Base-by-base conservation (phyloP, 345 rosid species). In the Arabis alpina region DNA sequence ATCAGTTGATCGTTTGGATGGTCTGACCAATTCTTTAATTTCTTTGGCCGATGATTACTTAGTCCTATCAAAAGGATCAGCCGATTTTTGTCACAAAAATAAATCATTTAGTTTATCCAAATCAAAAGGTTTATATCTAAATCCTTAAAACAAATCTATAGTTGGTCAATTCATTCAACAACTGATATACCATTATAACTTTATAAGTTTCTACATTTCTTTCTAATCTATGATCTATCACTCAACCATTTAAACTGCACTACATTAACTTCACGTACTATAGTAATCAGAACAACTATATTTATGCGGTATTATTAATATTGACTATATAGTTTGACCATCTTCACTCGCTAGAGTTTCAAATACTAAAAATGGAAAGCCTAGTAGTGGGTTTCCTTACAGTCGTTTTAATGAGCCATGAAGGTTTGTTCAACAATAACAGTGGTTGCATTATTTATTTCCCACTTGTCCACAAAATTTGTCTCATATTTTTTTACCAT, bases 401-500 rank as follows among this genome's bases (percentile, higher is more conserved):
- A 10, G 64, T 63, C 48, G 43, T 14, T 60, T 63, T 45, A 64
- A 72, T 64, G 70, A 47, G 76, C 76, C 58, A 58, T 27, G 64
- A 72, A 64, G 57, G 58, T 72, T 63, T 64, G 76, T 32, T 72
- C 70, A 64, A 54, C 70, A 54, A 11, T 61, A 60, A 30, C 54
- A 67, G 47, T 34, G 15, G 72, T 55, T 68, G 64, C 27, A 56
- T 56, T 64, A 54, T 68, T 55, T 32, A 56, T 45, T 4, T 6
- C 32, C 9, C 42, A 12, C 15, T 44, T 61, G 40, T 13, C 23
- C 50, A 60, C 37, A n/a, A 54, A 15, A 2, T 55, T 54, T 58
- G n/a, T 24, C n/a, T 51, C 55, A 51, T 10, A 3, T 61, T 34
- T 30, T 0, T 11, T 6, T 40, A 23, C 7, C 9, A 54, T 8